Base-by-base conservation (phyloP, 2,329 filamentous ascomycete species). In the Fusarium papillatum region DNA sequence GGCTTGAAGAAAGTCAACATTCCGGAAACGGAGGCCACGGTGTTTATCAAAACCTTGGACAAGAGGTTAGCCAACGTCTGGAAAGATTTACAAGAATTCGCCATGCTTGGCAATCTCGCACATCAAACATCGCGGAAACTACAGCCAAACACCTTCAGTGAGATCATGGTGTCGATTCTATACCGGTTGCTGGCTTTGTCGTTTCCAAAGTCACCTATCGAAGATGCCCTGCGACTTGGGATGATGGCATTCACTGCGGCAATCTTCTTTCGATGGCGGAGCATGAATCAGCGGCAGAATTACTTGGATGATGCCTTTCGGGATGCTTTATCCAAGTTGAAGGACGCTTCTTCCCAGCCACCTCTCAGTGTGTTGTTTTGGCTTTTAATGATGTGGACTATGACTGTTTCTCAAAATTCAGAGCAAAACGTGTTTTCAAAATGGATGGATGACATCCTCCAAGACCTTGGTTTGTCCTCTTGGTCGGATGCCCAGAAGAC, bases 221-320 rank as follows among this genome's bases (percentile, higher is more conserved):
- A 69, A 7, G 69, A 77, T 7, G 43, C 64, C 9, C 14, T 78
- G 2, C 57, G 76, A 5, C 16, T 78, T 6, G 77, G 66, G 2
- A 71, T 79, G 69, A 66, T 70, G 39, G 26, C 41, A 2, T 78
- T 71, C 10, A 29, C 73, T 13, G 55, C 70, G 0, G 11, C 50
- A 9, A 60, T 76, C 1, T 79, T 79, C 41, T 77, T 75, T 14
- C 63, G 70, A 2, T 78, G 76, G 72, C 57, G 75, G 4, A 70
- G 67, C 22, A 75, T 78, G 57, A 77, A 68, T 24, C 66, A 75
- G 16, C 65, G 75, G 4, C 73, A 75, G 6, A 24, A 19, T 4
- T 55, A 46, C 16, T 29, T 78, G 3, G 69, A 74, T 43, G 53
- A 67, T 0, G 31, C 19, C 0, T 62, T 78, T 4, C 55, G 14